Evolutionary conservation across 345 rosid species (phyloP), one percentile per base, ranked within the genome.

Genomic region (Populus alba): DNA sequence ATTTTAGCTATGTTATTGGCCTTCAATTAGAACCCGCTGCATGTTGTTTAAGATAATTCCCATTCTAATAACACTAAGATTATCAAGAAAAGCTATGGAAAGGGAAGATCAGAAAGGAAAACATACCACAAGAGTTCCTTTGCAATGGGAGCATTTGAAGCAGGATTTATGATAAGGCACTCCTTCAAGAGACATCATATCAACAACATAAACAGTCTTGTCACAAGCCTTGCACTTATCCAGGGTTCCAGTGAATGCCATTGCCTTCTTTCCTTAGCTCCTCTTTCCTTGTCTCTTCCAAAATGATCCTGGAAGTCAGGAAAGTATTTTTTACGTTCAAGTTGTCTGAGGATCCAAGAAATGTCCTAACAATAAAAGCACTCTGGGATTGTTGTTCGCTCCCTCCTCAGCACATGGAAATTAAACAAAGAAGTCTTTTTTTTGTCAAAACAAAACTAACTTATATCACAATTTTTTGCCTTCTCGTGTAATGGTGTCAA

Each of bases 71-170:
- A 7, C 59, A 53, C 59, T 53, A 47, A 31, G 38, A 68, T 57
- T 33, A 51, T 11, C 17, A 55, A 22, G 39, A 29, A 4, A 39
- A 0, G 20, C 20, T 37, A 2, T 15, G 20, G 9, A 2, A 15
- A 37, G 20, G 18, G 15, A 17, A 23, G 37, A 33, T 33, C 37
- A 33, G 37, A 3, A 29, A 68, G 70, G 16, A n/a, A 31, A 66
- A 35, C 79, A 49, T 86, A 91, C 95, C 90, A 80, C 87, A 71
- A 95, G 97, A 78, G 93, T 87, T 70, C 98, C 97, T 45, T 91
- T 92, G 95, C 98, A 95, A 72, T 95, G 98, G 87, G 86, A 90
- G 90, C 98, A 95, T 78, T 79, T 91, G 90, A 95, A 92, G 87
- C 98, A 92, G 18, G 89, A 84, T 83, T 92, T 95, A 78, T 95